phyloP scores from a whole-genome alignment of 2,329 filamentous ascomycete species.

The Nannizzia gypsea region DNA sequence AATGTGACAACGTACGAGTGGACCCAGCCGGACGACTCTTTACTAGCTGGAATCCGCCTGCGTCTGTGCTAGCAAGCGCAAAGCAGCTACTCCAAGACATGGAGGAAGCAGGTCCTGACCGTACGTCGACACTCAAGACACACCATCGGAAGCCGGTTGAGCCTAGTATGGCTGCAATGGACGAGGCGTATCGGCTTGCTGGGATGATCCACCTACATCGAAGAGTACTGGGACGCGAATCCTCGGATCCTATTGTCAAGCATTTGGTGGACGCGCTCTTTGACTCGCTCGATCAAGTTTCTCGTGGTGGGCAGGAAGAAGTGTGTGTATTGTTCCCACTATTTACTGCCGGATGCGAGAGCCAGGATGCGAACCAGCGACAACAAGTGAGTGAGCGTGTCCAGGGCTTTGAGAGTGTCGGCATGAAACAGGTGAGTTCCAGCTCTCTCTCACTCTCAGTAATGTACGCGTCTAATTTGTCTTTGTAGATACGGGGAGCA shows the following conservation, averaged over 20 bases:
- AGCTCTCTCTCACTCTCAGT: too few relatives aligned
- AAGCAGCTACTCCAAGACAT: slow-evolving; percentile 51
- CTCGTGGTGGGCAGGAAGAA: slow-evolving; percentile 58
- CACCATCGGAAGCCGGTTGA: slow-evolving; percentile 32
- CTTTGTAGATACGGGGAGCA: slow-evolving; percentile 28
- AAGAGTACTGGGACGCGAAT: slow-evolving; percentile 53
- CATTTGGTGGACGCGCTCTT: slow-evolving; percentile 53
- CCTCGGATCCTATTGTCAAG: slow-evolving; percentile 50
- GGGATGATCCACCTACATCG: slow-evolving; percentile 65
- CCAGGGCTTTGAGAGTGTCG: slow-evolving; percentile 56
- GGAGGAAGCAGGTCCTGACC: slow-evolving; percentile 38
- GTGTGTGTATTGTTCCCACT: slow-evolving; percentile 67
- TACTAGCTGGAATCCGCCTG: slow-evolving; percentile 33
- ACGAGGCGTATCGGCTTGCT: slow-evolving; percentile 69
- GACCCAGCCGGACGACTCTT: slow-evolving; percentile 2
- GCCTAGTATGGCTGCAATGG: slow-evolving; percentile 51
- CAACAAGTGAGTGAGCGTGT: slow-evolving; percentile 54
- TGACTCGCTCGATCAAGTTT: slow-evolving; percentile 49
- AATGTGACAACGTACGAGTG: slow-evolving; percentile 42
- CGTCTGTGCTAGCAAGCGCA: slow-evolving; percentile 45
- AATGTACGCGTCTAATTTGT: too few relatives aligned
- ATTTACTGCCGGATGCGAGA: slow-evolving; percentile 72
- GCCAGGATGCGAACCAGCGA: slow-evolving; percentile 44
- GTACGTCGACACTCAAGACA: slow-evolving; percentile 25
- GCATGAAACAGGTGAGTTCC: slow-evolving; percentile 56